Evolutionary conservation across 768 basidiomycete species (phyloP).

Genomic region (Lenzites betulinus): DNA sequence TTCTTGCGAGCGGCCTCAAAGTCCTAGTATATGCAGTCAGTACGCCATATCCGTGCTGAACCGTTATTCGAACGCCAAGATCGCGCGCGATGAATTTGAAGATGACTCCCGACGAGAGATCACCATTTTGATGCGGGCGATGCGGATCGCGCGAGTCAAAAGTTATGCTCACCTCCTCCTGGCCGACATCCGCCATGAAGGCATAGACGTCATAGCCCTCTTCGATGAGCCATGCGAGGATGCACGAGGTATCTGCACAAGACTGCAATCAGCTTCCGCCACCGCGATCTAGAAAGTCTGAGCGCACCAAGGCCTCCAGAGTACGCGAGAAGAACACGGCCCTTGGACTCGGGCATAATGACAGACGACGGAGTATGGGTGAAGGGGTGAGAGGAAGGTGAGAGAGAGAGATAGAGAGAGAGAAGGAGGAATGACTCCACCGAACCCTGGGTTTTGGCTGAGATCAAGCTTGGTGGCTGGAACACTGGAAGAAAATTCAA

Average conservation of each 20-base stretch:
- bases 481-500: constrained; percentile 12
- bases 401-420: background rate
- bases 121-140: background rate
- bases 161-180: constrained; percentile 66
- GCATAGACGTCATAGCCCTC: constrained; percentile 96
- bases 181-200: constrained; percentile 96
- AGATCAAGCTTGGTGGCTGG: background rate
- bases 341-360: constrained; percentile 47
- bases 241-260: constrained; percentile 90
- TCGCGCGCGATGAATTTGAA: too few relatives aligned
- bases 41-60: background rate
- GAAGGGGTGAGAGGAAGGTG: background rate
- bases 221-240: constrained; percentile 98
- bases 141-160: too few relatives aligned
- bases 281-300: background rate
- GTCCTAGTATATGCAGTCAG: constrained; percentile 53
- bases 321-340: constrained; percentile 95
- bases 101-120: background rate
- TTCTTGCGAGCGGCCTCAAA: constrained; percentile 90
- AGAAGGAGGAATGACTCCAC: constrained; percentile 10
- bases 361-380: background rate
- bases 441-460: too few relatives aligned
- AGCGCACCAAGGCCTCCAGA: constrained; percentile 93
- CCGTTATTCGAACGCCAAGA: background rate
- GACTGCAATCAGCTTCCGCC: background rate